Evolutionary conservation across 2,329 filamentous ascomycete genomes (phyloP).

Genomic region (Beauveria sp.): DNA sequence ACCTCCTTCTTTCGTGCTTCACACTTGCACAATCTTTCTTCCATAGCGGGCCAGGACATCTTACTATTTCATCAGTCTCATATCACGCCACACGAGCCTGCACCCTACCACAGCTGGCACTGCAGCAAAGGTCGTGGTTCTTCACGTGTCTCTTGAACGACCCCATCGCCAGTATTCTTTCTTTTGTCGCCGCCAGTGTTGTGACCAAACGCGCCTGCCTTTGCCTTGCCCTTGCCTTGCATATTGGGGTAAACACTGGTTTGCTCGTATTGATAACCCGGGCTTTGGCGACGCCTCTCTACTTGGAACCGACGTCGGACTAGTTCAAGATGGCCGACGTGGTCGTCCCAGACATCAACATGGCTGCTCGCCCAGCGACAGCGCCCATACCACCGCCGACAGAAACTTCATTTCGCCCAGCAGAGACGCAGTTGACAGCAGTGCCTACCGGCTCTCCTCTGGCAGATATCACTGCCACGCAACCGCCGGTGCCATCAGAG

Average conservation of each 20-base stretch:
- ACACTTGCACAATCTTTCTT: neutral
- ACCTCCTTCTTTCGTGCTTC: neutral
- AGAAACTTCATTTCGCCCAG: neutral
- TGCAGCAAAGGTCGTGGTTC: neutral
- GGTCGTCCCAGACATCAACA: neutral
- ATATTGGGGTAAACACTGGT: neutral
- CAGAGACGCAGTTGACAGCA: neutral
- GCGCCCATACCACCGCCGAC: neutral
- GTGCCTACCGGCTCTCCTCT: neutral
- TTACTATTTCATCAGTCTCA: neutral
- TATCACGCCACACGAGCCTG: neutral
- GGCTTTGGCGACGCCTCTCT: neutral
- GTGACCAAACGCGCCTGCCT: neutral
- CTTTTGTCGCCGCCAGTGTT: neutral
- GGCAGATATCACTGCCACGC: neutral
- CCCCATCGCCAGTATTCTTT: neutral
- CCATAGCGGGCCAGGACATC: neutral
- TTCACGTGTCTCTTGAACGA: neutral
- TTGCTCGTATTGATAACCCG: neutral
- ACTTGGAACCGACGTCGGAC: neutral
- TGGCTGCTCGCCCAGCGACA: neutral
- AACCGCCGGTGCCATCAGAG: neutral
- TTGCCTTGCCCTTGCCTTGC: neutral
- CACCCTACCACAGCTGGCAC: neutral
- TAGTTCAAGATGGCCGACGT: neutral